Base-by-base conservation (phyloP, 768 basidiomycete genomes). In the Boletus speciosus region DNA sequence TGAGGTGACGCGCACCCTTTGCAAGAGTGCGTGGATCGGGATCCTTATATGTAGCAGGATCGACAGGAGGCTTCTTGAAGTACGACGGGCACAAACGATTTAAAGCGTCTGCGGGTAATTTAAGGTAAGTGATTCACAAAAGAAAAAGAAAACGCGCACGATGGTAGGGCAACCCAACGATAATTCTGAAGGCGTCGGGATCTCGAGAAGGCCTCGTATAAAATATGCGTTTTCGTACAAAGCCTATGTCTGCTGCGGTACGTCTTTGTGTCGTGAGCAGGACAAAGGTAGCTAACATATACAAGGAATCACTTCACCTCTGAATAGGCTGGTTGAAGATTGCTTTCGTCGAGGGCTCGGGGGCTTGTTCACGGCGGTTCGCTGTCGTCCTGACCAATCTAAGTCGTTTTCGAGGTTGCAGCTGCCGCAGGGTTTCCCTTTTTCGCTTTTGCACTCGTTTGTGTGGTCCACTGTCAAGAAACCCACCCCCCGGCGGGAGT, bases 81-180 rank as follows among this genome's bases (percentile, higher is more conserved):
- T 76, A 80, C 6, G 78, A 73, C 1, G 78, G 77, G 34, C 75
- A 62, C 25, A 86, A 59, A n/a, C 74, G 70, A 60, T 88, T 89
- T 5, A 93, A 72, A 16, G 85, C 66, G 67, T 93, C 91, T 92
- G 56, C 5, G 27, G 7, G 15, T 50, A 29, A 40, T 51, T 49
- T 23, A 52, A 47, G n/a, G 23, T 9, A 16, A 27, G 14, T 3
- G 1, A 27, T 21, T 36, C 27, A 14, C 32, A 29, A 43, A 40
- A 39, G 29, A 9, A 29, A 9, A 7, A 38, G 2, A 25, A 37
- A 48, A 41, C 5, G 59, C 83, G 42, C 53, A 93, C 93, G 89
- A 61, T 78, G 76, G 1, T 76, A 72, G 5, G 90, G 84, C 10
- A 95, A 68, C 3, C 92, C 91, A 19, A 87, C 78, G 1, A 81